Conservation (phyloP, 2,329 filamentous ascomycete species). For the Pestalotiopsis sp. region DNA sequence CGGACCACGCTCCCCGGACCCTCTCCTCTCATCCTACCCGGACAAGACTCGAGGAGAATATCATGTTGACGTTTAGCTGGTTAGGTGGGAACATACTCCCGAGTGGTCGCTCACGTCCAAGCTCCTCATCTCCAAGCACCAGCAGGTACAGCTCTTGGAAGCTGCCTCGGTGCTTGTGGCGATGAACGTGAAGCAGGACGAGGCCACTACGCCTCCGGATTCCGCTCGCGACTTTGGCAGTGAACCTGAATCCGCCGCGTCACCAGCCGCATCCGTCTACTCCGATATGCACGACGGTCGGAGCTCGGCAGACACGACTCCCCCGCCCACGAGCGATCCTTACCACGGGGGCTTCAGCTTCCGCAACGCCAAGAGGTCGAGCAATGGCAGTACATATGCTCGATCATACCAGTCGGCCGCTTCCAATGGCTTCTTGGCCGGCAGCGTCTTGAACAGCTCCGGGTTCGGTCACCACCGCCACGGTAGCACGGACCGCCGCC, state of each 20-base stretch:
- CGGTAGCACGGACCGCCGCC: slow-evolving; percentile 75
- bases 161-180: slow-evolving; percentile 93
- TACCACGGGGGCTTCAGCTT: slow-evolving; percentile 52
- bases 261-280: slow-evolving; percentile 78
- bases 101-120: slow-evolving; percentile 98
- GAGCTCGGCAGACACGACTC: slow-evolving; percentile 91
- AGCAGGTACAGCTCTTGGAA: slow-evolving; percentile 96
- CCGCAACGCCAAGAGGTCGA: slow-evolving; percentile 60
- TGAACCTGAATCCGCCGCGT: slow-evolving; percentile 75
- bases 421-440: slow-evolving; percentile 54
- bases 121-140: slow-evolving; percentile 97
- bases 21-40: slow-evolving; percentile 15
- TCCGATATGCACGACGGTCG: slow-evolving; percentile 77
- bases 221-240: slow-evolving; percentile 72
- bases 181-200: slow-evolving; percentile 67
- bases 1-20: slow-evolving; percentile 16
- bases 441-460: slow-evolving; percentile 53
- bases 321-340: slow-evolving; percentile 76
- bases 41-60: slow-evolving; percentile 30
- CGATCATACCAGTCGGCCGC: slow-evolving; percentile 79
- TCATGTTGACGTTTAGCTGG: slow-evolving; percentile 39
- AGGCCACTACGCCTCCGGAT: slow-evolving; percentile 63
- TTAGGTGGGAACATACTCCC: slow-evolving; percentile 98
- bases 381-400: slow-evolving; percentile 62
- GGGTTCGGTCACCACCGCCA: slow-evolving; percentile 67